Evolutionary conservation across 768 basidiomycete species (phyloP).

Genomic region (Pisolithus orientalis): DNA sequence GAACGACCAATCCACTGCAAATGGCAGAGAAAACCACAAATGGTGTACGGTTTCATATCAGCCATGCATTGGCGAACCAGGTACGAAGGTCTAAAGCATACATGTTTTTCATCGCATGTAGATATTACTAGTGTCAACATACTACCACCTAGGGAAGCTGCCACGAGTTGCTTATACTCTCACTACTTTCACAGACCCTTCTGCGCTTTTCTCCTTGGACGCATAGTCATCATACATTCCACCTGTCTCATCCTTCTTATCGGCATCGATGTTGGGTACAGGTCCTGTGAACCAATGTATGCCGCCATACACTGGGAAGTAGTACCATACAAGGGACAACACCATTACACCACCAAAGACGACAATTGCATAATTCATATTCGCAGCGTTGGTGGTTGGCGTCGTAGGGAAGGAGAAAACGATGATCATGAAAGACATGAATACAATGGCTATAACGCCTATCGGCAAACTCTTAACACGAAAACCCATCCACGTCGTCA

Average conservation of each 20-base stretch:
- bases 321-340: conserved; percentile 59
- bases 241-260: neutral
- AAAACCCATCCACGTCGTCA: conserved; percentile 2
- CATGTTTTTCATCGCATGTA: too few species aligned
- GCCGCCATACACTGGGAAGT: conserved; percentile 65
- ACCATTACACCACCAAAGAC: conserved; percentile 55
- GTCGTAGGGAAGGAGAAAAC: conserved; percentile 61
- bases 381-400: conserved; percentile 35
- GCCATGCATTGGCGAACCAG: too few species aligned
- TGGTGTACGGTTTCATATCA: too few species aligned
- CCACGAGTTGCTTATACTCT: neutral
- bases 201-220: conserved; percentile 4
- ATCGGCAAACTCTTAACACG: conserved; percentile 47
- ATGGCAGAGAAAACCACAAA: too few species aligned
- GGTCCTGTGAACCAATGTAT: conserved; percentile 69
- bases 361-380: conserved; percentile 71
- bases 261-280: conserved; percentile 35
- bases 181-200: neutral
- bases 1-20: too few species aligned
- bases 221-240: neutral
- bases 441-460: conserved; percentile 46
- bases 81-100: too few species aligned
- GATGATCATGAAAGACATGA: conserved; percentile 60
- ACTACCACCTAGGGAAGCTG: neutral
- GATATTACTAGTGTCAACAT: too few species aligned